Conservation (phyloP, 441 rosid species). For the Corymbia calophylla region DNA sequence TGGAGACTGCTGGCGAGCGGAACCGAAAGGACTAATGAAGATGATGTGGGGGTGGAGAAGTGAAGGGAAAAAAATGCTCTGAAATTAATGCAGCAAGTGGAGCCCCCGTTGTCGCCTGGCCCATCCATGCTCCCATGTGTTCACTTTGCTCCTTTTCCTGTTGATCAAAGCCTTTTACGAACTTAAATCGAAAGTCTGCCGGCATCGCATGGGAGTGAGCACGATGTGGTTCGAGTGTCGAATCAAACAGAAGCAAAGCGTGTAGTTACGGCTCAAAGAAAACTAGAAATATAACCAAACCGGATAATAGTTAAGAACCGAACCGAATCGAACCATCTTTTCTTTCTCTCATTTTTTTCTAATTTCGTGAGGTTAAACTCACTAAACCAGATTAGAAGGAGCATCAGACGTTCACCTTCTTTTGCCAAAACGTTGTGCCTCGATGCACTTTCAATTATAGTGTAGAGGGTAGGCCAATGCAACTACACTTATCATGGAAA, state of each 20-base stretch:
- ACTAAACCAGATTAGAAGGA: neutral
- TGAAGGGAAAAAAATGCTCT: neutral
- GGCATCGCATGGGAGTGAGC: neutral
- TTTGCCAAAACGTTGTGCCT: neutral
- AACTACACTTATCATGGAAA: neutral
- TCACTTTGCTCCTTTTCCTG: neutral
- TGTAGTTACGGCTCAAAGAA: neutral
- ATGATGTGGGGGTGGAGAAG: neutral
- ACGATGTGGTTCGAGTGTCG: fast-evolving
- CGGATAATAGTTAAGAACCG: neutral
- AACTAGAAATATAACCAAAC: neutral
- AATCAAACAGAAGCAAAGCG: neutral
- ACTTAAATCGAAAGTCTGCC: neutral
- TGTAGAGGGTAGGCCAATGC: neutral
- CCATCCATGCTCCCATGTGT: neutral
- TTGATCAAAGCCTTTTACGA: neutral
- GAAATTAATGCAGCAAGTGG: neutral
- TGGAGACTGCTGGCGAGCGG: neutral
- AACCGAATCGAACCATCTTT: neutral
- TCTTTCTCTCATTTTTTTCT: neutral
- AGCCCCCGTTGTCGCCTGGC: neutral
- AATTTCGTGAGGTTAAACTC: neutral
- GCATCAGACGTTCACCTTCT: neutral
- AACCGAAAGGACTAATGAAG: neutral
- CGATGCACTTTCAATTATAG: neutral